Percentiles rank a stretch among this genome's conserved stretches.
Conservation (phyloP, 495 filamentous ascomycete species). For the Trichocladium antarcticum region DNA sequence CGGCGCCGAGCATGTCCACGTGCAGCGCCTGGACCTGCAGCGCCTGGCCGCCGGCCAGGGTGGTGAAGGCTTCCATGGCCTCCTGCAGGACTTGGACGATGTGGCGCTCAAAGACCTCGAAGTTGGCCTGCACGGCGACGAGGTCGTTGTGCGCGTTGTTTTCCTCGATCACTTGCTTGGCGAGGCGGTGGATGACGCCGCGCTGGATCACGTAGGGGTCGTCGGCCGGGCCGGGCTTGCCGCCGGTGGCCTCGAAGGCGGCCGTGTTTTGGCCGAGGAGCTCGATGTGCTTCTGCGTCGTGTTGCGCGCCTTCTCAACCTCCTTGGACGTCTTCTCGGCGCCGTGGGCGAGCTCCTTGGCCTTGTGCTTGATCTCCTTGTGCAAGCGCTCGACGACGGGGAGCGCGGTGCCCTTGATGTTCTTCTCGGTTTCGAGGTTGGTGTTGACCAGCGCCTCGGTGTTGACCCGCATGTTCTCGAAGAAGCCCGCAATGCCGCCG, state of each 20-base stretch:
- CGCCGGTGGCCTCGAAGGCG: conserved; percentile 56
- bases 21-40: conserved; percentile 72
- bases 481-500: conserved; percentile 75
- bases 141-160: conserved; percentile 90
- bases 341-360: conserved; percentile 75
- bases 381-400: conserved; percentile 84
- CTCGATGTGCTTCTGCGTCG: conserved; percentile 92
- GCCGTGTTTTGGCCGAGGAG: conserved; percentile 76
- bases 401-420: conserved; percentile 67
- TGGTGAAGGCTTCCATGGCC: conserved; percentile 67
- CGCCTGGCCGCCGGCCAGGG: conserved; percentile 64
- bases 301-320: conserved; percentile 76
- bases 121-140: conserved; percentile 76
- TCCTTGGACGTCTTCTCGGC: conserved; percentile 78
- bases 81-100: conserved; percentile 72
- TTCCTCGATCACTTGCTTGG: conserved; percentile 86
- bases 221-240: conserved; percentile 52
- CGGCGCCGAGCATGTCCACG: conserved; percentile 64
- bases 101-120: conserved; percentile 79
- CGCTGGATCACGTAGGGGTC: conserved; percentile 86
- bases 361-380: conserved; percentile 90
- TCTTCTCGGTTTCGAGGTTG: conserved; percentile 80
- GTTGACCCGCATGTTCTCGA: conserved; percentile 86
- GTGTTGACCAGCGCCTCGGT: conserved; percentile 81
- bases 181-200: conserved; percentile 67